These are phyloP conservation scores for Darksidea phi DNA, from an alignment of 495 filamentous ascomycete genomes.

Conservation along the genomic window DNA sequence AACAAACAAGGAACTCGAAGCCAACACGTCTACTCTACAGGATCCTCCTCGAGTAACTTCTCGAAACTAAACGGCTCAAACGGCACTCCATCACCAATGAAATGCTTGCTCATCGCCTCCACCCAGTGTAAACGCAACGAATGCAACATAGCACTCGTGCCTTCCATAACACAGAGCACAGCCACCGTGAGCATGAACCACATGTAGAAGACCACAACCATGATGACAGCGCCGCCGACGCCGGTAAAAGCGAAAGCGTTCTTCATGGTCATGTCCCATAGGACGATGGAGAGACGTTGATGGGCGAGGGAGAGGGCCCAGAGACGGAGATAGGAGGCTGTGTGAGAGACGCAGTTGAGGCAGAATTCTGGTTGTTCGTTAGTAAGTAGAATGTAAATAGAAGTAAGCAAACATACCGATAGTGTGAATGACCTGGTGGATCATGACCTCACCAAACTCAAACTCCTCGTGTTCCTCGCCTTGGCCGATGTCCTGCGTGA, in stretches of 20 bases:
- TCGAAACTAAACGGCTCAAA: slow-evolving; percentile 94
- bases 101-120: slow-evolving; percentile 99
- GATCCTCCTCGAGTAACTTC: slow-evolving; percentile 80
- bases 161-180: slow-evolving; percentile 80
- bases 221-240: slow-evolving; percentile 69
- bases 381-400: slow-evolving; percentile 4
- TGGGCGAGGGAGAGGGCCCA: slow-evolving; percentile 97
- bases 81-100: slow-evolving; percentile 86
- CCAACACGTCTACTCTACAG: slow-evolving; percentile 49
- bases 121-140: slow-evolving; percentile 96
- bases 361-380: slow-evolving; percentile 72
- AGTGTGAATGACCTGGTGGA: slow-evolving; percentile 98
- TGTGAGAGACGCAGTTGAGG: slow-evolving; percentile 98
- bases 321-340: slow-evolving; percentile 95
- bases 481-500: slow-evolving; percentile 78
- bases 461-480: slow-evolving; percentile 89
- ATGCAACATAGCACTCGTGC: slow-evolving; percentile 88
- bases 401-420: slow-evolving; percentile 65
- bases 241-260: slow-evolving; percentile 67
- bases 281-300: slow-evolving; percentile 92
- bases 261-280: slow-evolving; percentile 93
- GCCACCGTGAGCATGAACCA: slow-evolving; percentile 85
- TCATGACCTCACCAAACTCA: slow-evolving; percentile 94
- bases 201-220: slow-evolving; percentile 73
- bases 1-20: background rate